A percentile compares a stretch with the other conserved stretches of the same genome.
Conservation (phyloP, 164 flowering plant genomes). For the Vitis labrusca region DNA sequence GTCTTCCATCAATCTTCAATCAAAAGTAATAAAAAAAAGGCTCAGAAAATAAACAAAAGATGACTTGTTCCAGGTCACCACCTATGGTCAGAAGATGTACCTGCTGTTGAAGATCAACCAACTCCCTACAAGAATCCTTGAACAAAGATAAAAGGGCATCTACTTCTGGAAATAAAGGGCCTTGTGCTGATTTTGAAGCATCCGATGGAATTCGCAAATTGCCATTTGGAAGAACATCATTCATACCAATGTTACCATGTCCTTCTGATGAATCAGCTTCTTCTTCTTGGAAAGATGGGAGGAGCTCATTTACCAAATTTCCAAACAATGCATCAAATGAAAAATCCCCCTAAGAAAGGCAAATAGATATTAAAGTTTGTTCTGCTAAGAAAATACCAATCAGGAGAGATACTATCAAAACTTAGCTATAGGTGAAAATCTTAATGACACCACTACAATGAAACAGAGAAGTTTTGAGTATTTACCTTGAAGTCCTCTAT, state of each 20-base stretch:
- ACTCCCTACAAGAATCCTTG: constrained; percentile 82
- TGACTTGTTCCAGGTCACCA: neutral
- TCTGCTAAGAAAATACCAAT: neutral
- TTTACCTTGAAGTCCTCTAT: constrained; percentile 92
- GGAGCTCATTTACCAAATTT: constrained; percentile 78
- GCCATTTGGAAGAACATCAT: constrained; percentile 69
- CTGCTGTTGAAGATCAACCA: constrained; percentile 81
- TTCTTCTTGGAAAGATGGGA: constrained; percentile 82
- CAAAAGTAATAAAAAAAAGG: constrained; percentile 9
- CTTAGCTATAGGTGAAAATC: neutral
- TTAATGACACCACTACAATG: neutral
- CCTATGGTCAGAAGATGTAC: constrained; percentile 27
- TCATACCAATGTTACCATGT: constrained; percentile 38
- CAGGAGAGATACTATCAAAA: too few relatives aligned
- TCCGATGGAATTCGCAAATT: constrained; percentile 53
- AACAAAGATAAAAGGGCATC: constrained; percentile 77
- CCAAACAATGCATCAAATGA: constrained; percentile 98
- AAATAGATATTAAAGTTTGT: constrained; percentile 3
- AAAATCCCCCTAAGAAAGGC: constrained; percentile 74
- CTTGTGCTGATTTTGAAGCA: constrained; percentile 48
- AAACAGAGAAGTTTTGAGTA: neutral
- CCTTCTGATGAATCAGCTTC: constrained; percentile 70
- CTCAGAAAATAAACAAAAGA: neutral
- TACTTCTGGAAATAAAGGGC: constrained; percentile 90
- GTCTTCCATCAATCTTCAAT: constrained; percentile 77